These are phyloP conservation scores for Lathyrus sativus DNA, from an alignment of 306 rosid genomes.

Conservation along the genomic window DNA sequence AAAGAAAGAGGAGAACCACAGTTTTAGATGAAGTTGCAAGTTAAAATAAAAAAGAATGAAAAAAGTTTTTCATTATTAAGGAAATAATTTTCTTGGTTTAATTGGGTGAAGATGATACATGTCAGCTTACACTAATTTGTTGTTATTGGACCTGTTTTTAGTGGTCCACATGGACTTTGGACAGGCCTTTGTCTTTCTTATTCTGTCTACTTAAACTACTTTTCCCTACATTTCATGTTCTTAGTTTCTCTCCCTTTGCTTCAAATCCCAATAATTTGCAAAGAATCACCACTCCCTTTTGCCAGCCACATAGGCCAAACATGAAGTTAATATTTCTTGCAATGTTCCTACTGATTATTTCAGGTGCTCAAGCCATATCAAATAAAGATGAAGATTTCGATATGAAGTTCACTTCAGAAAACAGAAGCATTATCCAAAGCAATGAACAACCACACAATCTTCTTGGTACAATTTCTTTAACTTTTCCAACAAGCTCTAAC, in stretches of 20 bases:
- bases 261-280: background rate
- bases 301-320: background rate
- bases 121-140: too few species aligned
- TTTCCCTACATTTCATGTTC: background rate
- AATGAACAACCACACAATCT: conserved; percentile 23
- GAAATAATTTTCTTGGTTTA: too few species aligned
- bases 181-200: background rate
- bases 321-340: conserved; percentile 28
- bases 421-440: conserved; percentile 18
- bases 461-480: conserved; percentile 11
- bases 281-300: background rate
- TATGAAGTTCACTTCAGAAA: conserved; percentile 25
- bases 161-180: too few species aligned
- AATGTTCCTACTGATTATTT: conserved; percentile 25
- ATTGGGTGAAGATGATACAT: too few species aligned
- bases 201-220: background rate
- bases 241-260: background rate
- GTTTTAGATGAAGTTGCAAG: too few species aligned
- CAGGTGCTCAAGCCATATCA: conserved; percentile 17
- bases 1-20: background rate
- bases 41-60: too few species aligned
- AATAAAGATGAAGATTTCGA: background rate
- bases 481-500: background rate
- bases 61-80: too few species aligned
- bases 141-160: too few species aligned